A percentile compares a stretch with the other conserved stretches of the same genome.
Evolutionary conservation across 2,329 filamentous ascomycete genomes (phyloP).

Genomic region (Hypoxylon sp.): DNA sequence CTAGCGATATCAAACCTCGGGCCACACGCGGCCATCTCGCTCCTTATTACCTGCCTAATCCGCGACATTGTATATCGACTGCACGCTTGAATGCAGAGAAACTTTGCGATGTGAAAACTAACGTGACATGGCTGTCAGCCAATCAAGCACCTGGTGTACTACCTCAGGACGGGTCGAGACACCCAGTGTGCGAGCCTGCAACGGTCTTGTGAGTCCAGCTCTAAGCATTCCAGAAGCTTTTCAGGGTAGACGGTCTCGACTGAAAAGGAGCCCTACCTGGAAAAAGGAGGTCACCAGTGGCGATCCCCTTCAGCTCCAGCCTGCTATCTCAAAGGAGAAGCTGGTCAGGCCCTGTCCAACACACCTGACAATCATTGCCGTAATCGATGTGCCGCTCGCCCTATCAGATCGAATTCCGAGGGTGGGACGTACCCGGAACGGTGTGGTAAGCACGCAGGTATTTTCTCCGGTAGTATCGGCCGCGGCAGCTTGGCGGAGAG

Average conservation of each 20-base stretch:
- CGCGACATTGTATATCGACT: conserved; percentile 20
- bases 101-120: conserved; percentile 21
- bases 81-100: conserved; percentile 1
- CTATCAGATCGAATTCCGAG: conserved; percentile 34
- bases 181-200: not conserved
- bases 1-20: conserved; percentile 16
- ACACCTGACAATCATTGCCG: conserved; percentile 31
- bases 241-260: conserved; percentile 26
- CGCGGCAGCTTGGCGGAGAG: conserved; percentile 35
- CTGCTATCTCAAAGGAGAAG: conserved; percentile 37
- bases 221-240: conserved; percentile 20
- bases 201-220: conserved; percentile 12
- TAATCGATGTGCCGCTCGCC: conserved; percentile 16
- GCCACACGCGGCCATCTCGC: conserved; percentile 7
- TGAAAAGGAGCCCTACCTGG: conserved; percentile 19
- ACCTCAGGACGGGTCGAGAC: conserved; percentile 25
- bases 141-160: conserved; percentile 20
- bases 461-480: conserved; percentile 28
- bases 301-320: conserved; percentile 4
- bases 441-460: conserved; percentile 30
- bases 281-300: conserved; percentile 30
- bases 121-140: conserved; percentile 24
- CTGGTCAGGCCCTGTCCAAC: conserved; percentile 25
- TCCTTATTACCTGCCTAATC: conserved; percentile 40
- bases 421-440: conserved; percentile 18